Percentiles rank a stretch among this genome's conserved stretches.
phyloP scores from a whole-genome alignment of 2,329 filamentous ascomycete genomes.

The Sporothrix dimorphospora region DNA sequence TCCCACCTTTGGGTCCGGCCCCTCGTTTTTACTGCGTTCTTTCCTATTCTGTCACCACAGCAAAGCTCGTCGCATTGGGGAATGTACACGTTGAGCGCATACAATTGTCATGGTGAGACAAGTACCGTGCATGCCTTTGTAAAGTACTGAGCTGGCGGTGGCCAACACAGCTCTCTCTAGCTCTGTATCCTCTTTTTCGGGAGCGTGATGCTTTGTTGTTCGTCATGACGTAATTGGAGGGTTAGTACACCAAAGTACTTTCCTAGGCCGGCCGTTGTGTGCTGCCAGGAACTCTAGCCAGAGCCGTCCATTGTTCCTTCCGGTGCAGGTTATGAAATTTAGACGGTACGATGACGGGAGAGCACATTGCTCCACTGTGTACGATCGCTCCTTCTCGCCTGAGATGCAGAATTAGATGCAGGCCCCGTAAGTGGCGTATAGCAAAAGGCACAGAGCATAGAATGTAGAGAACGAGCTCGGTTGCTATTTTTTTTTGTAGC shows the following conservation, averaged over 20 bases:
- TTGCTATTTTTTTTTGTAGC: background rate
- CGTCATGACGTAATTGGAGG: conserved; percentile 24
- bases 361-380: background rate
- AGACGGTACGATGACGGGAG: background rate
- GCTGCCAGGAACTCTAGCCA: background rate
- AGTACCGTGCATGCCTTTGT: background rate
- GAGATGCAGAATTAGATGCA: background rate
- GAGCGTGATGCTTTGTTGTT: conserved; percentile 4
- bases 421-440: background rate
- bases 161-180: conserved; percentile 11
- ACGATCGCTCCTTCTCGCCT: background rate
- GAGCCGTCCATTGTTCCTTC: conserved; percentile 1
- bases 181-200: background rate
- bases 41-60: conserved; percentile 14
- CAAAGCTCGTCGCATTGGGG: background rate
- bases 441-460: background rate
- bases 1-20: conserved; percentile 10
- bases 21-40: conserved; percentile 15
- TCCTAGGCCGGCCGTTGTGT: background rate
- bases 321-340: background rate
- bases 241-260: background rate
- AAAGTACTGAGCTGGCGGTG: background rate
- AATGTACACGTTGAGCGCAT: background rate
- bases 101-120: background rate
- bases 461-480: background rate